phyloP scores from a whole-genome alignment of 306 rosid species.

The Pterocarpus santalinus region DNA sequence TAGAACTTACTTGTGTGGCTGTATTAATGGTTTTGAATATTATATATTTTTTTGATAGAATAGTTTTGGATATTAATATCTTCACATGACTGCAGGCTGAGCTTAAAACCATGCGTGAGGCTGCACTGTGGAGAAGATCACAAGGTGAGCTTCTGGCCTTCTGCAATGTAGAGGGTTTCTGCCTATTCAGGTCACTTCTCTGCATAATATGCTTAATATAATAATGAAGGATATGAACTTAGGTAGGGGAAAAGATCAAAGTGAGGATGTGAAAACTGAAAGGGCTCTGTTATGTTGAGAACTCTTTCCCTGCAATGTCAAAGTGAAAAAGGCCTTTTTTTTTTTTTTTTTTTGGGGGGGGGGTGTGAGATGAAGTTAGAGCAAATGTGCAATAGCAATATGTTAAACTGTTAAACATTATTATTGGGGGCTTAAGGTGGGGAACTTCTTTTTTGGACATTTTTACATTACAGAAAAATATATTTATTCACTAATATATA shows the following conservation, averaged over 20 bases:
- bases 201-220: slow-evolving; percentile 13
- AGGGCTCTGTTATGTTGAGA: not conserved
- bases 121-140: slow-evolving; percentile 91
- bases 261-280: slow-evolving; percentile 25
- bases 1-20: slow-evolving; percentile 36
- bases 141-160: slow-evolving; percentile 65
- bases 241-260: slow-evolving; percentile 19
- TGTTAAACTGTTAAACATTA: not conserved
- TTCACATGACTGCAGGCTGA: slow-evolving; percentile 65
- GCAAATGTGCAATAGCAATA: not conserved
- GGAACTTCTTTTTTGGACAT: slow-evolving; percentile 14
- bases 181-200: slow-evolving; percentile 37
- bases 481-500: slow-evolving; percentile 12
- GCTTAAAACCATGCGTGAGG: slow-evolving; percentile 82
- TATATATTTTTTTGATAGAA: not conserved
- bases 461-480: not conserved
- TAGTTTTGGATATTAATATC: slow-evolving; percentile 24
- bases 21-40: not conserved
- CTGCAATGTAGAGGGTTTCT: slow-evolving; percentile 36
- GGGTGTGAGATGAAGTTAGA: not conserved
- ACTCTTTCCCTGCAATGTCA: not conserved
- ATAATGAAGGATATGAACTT: slow-evolving; percentile 1
- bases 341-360: not conserved
- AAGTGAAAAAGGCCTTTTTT: not conserved
- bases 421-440: not conserved